Conservation (phyloP, 2,329 filamentous ascomycete genomes). For the Simplicillium sp. region DNA sequence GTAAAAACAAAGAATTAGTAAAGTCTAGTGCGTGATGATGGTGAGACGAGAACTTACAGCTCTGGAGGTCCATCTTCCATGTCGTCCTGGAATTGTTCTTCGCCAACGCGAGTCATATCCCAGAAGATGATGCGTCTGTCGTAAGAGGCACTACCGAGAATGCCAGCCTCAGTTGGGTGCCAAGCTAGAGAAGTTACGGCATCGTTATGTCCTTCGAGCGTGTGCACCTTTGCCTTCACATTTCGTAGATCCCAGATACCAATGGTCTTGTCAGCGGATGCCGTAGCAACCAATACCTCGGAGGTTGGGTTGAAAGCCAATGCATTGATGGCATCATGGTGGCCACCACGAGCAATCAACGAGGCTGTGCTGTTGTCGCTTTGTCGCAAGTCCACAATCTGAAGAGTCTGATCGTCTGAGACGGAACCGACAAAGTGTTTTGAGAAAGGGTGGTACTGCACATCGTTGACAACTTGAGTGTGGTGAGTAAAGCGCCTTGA, state of each 20-base stretch:
- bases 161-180: slow-evolving; percentile 84
- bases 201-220: slow-evolving; percentile 78
- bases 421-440: slow-evolving; percentile 82
- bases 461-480: slow-evolving; percentile 86
- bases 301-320: slow-evolving; percentile 86
- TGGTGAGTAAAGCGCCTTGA: slow-evolving; percentile 77
- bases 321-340: slow-evolving; percentile 91
- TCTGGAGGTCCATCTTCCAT: slow-evolving; percentile 91
- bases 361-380: slow-evolving; percentile 56
- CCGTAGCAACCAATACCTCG: slow-evolving; percentile 86
- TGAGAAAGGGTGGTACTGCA: slow-evolving; percentile 86
- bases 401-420: slow-evolving; percentile 88
- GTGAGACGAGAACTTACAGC: slow-evolving; percentile 50
- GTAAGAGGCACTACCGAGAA: slow-evolving; percentile 85
- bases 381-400: slow-evolving; percentile 80
- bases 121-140: slow-evolving; percentile 93
- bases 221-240: slow-evolving; percentile 81
- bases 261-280: slow-evolving; percentile 90
- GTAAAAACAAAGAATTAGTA: slow-evolving; percentile 12
- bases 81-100: slow-evolving; percentile 92
- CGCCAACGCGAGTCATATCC: slow-evolving; percentile 85
- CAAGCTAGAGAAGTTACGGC: slow-evolving; percentile 87
- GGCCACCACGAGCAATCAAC: slow-evolving; percentile 61
- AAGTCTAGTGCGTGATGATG: not conserved
- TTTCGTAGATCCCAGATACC: slow-evolving; percentile 93